Base-by-base conservation (phyloP, 2,329 filamentous ascomycete genomes). In the Colletotrichum sp. region DNA sequence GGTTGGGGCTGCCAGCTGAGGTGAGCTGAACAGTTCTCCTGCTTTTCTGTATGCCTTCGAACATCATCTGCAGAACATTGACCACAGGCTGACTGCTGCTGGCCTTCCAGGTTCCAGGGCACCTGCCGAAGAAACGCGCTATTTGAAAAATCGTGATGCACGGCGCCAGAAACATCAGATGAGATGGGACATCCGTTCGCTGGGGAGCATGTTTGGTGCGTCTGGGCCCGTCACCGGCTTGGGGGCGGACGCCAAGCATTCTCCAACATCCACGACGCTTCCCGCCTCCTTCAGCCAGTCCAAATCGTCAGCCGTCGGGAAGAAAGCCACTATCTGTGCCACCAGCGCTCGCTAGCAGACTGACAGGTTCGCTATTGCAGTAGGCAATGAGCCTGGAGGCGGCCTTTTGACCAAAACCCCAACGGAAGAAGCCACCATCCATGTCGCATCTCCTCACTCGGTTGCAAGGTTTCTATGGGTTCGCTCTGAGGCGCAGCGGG, bases 401-500 rank as follows among this genome's bases (percentile, higher is more conserved):
- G 49, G 49, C 52, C 55, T 68, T 62, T 26, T 28, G 16, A 16
- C 52, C 52, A 59, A 69, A 60, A 36, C 28, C 62, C 71, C 64
- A 63, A 62, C 62, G 70, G 52, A 10, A 36, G 18, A 21, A 36
- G n/a, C 70, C 62, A 72, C 15, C 36, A 49, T 57, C 62, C 34
- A 59, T 36, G 34, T n/a, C 21, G 18, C 67, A 10, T 24, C 16
- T 24, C 34, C 62, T 69, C 52, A 28, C n/a, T 26, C 15, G n/a
- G 68, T 39, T 52, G 34, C 18, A 39, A 62, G 28, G 24, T 63
- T 49, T 39, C 8, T 64, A 49, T 72, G 69, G 73, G 36, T 44
- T 24, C 13, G 4, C 18, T 18, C 15, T 10, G 73, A 73, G 73
- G 73, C 73, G 70, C 73, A 76, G 70, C 44, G 39, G 55, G 64